Evolutionary conservation across 2,329 filamentous ascomycete genomes (phyloP), one percentile per base, ranked within the genome.

Genomic region (Aaosphaeria pasadenensis): DNA sequence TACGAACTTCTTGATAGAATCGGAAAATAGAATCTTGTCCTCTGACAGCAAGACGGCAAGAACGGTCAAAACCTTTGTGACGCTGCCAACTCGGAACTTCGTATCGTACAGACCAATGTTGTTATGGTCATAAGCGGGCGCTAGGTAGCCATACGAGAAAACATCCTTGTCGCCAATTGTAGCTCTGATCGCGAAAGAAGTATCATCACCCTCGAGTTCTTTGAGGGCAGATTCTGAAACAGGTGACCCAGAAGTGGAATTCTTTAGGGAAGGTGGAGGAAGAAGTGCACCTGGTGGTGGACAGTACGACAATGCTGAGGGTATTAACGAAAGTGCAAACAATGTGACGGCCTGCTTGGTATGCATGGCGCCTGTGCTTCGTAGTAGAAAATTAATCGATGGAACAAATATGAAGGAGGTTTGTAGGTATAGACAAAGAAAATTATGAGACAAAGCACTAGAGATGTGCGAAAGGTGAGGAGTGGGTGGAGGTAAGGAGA

Each of bases 41-140:
- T 45, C 48, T 13, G 54, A 55, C 5, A 62, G 43, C 30, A 61
- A 39, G 2, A 64, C 35, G 1, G 61, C 61, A 11, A 66, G 48
- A 30, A 62, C 52, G 4, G 61, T 62, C 39, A 63, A 62, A 9
- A 56, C 30, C 38, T 66, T 66, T 1, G 60, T 62, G 6, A 58
- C 56, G 7, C 60, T 63, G 1, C 52, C 62, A 29, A 64, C 48
- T 0, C 62, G 58, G 28, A 55, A 33, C 29, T 56, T 52, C 4
- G 57, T 64, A 1, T 58, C 51, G 13, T 49, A 45, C 3, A 57
- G 47, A 7, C 54, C 47, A 17, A 52, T 50, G 5, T 40, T 40
- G 17, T 55, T 42, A 44, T 54, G 45, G 9, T 54, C 17, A 52
- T 51, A 38, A 57, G 11, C 38, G 45, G 24, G 52, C 50, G 35